phyloP scores from a whole-genome alignment of 2,329 filamentous ascomycete genomes.

The Alternaria brassicicola region DNA sequence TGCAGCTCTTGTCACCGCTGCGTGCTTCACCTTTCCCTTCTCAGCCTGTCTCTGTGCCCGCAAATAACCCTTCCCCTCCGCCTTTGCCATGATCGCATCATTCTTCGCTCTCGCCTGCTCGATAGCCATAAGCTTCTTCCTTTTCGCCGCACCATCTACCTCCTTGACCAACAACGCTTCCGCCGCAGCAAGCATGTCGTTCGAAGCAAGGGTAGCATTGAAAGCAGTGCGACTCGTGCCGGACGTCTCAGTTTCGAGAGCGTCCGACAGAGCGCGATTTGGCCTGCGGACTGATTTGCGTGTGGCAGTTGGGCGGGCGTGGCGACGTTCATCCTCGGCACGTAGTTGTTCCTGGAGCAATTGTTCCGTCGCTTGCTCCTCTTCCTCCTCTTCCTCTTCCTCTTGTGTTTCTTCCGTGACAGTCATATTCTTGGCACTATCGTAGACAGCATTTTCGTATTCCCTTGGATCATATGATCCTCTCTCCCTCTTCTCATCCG shows the following conservation, averaged over 20 bases:
- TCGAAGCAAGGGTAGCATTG: background rate
- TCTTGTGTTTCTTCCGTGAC: background rate
- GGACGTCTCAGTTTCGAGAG: background rate
- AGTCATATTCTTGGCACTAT: background rate
- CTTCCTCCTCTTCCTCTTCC: background rate
- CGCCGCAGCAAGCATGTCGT: background rate
- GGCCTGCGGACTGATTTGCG: background rate
- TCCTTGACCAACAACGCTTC: background rate
- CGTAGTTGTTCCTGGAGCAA: background rate
- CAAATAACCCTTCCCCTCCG: too few species aligned
- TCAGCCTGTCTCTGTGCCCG: too few species aligned
- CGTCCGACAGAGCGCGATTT: background rate
- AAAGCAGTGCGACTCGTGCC: background rate
- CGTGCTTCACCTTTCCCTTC: too few species aligned
- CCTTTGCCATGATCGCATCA: background rate
- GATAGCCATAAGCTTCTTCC: background rate
- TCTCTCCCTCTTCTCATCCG: background rate
- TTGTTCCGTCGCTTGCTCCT: background rate
- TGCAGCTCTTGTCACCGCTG: too few species aligned
- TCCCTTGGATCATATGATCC: background rate
- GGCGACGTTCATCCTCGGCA: background rate
- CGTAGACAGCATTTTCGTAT: background rate
- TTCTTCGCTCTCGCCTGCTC: background rate
- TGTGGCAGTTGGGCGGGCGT: background rate
- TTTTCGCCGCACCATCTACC: background rate